Evolutionary conservation across 192 early-diverging fungal genomes (phyloP).

Genomic region (Thamnidium elegans): DNA sequence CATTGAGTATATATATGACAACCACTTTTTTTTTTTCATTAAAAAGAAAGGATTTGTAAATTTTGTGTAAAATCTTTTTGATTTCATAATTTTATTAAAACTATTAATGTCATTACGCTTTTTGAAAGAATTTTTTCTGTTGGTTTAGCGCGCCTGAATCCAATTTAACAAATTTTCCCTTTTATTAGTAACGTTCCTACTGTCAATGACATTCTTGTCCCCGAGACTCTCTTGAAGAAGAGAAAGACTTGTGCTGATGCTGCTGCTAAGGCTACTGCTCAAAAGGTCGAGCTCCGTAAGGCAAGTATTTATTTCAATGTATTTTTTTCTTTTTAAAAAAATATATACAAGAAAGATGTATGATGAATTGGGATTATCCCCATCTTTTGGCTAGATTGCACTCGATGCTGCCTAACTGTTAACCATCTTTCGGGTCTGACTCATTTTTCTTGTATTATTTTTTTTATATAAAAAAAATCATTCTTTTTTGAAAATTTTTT

Average conservation of each 20-base stretch:
- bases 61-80: no score
- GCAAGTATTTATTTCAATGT: constrained; percentile 26
- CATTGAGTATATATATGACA: no score
- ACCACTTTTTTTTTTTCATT: no score
- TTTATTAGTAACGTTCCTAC: constrained; percentile 50
- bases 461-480: not conserved
- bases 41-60: no score
- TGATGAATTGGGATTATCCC: not conserved
- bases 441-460: not conserved
- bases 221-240: constrained; percentile 89
- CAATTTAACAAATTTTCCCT: not conserved
- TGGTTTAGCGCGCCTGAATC: no score
- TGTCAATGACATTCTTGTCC: constrained; percentile 72
- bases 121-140: no score
- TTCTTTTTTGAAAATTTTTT: not conserved
- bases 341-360: not conserved
- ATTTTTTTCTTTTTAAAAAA: not conserved
- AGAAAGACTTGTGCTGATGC: constrained; percentile 73
- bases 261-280: constrained; percentile 55
- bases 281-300: constrained; percentile 49
- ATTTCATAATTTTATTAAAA: no score
- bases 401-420: constrained; percentile 20
- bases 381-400: constrained; percentile 14
- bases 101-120: no score
- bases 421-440: constrained; percentile 85